Conservation (phyloP, 495 filamentous ascomycete genomes). For the Trichoderma gamsii region DNA sequence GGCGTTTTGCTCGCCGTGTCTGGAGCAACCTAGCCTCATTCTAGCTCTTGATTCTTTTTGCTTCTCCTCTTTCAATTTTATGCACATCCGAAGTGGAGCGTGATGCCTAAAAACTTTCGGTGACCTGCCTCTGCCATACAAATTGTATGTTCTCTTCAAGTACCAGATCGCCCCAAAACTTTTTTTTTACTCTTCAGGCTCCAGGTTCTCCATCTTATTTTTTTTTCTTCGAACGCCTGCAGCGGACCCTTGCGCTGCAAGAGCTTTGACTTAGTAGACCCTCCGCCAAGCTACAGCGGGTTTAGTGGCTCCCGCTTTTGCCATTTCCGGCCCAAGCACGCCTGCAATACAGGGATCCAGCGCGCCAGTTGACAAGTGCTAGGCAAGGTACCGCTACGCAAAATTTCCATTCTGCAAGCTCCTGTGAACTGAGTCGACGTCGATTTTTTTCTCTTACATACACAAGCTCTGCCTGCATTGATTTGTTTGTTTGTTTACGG, state of each 20-base stretch:
- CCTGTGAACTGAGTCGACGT: background rate
- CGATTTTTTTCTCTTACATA: background rate
- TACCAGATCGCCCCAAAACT: background rate
- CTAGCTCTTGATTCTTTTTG: background rate
- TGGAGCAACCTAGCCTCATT: background rate
- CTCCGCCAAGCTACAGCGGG: slow-evolving; percentile 3
- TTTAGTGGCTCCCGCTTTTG: slow-evolving; percentile 3
- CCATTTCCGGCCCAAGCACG: slow-evolving; percentile 3
- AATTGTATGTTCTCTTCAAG: background rate
- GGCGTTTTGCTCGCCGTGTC: background rate
- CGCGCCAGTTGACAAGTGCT: background rate
- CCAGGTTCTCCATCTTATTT: background rate
- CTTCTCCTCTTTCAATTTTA: background rate
- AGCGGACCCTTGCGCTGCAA: slow-evolving; percentile 5
- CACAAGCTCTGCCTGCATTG: background rate
- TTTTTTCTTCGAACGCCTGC: background rate
- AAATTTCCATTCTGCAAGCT: background rate
- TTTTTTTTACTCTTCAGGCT: background rate
- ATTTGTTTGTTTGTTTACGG: background rate
- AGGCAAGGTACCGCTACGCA: slow-evolving; percentile 11
- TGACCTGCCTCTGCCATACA: background rate
- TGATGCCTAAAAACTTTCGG: background rate
- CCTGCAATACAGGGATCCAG: slow-evolving; percentile 2
- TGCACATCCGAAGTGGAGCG: background rate
- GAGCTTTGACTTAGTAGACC: slow-evolving; percentile 6